phyloP scores from a whole-genome alignment of 805 yeast genomes.

The Priceomyces fermenticarens region DNA sequence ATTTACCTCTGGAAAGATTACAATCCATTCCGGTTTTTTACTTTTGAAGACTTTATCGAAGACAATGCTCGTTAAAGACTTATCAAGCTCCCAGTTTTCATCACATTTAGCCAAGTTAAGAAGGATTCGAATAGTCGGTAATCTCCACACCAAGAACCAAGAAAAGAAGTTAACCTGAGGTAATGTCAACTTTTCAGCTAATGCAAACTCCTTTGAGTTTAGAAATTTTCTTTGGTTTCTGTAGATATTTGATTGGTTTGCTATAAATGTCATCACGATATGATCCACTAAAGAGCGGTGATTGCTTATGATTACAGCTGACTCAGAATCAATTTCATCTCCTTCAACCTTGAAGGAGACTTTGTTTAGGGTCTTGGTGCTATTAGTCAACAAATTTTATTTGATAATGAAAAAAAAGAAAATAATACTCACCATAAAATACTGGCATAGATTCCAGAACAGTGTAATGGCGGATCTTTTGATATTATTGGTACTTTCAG shows the following conservation, averaged over 20 bases:
- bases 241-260: conserved; percentile 23
- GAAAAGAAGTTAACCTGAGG: conserved; percentile 60
- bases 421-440: conserved; percentile 22
- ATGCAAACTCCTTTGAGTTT: neutral
- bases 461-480: conserved; percentile 14
- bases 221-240: neutral
- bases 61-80: conserved; percentile 28
- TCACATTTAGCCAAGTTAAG: conserved; percentile 52
- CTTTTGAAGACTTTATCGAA: conserved; percentile 36
- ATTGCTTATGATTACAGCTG: conserved; percentile 48
- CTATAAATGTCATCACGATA: conserved; percentile 46
- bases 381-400: neutral
- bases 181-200: conserved; percentile 12
- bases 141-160: conserved; percentile 65
- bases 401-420: neutral
- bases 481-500: conserved; percentile 17
- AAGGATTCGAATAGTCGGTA: conserved; percentile 53
- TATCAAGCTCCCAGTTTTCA: conserved; percentile 66
- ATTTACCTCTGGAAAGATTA: conserved; percentile 84
- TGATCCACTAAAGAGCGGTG: conserved; percentile 72
- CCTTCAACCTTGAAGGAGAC: conserved; percentile 41
- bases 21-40: conserved; percentile 56
- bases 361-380: conserved; percentile 29
- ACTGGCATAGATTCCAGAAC: conserved; percentile 30
- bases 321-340: conserved; percentile 33